These are phyloP conservation scores for Chlamydomonas urium DNA, from an alignment of 139 green algal species.

Conservation along the genomic window DNA sequence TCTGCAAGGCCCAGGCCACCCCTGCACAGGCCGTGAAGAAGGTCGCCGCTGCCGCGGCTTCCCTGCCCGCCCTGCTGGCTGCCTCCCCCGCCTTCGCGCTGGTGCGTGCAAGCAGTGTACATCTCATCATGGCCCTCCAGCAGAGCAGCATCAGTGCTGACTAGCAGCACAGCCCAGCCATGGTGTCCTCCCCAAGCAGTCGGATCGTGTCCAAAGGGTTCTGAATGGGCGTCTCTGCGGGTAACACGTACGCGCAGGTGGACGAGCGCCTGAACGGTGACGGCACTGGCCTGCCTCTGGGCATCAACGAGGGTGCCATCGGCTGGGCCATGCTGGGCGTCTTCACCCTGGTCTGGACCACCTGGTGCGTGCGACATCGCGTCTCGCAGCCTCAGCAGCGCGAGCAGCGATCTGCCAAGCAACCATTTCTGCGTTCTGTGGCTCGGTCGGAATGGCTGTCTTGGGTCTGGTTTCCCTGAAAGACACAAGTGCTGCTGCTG, in stretches of 20 bases:
- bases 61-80: constrained; percentile 37
- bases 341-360: constrained; percentile 45
- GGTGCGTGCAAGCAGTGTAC: constrained; percentile 24
- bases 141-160: not conserved
- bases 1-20: constrained; percentile 31
- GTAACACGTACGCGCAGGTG: constrained; percentile 37
- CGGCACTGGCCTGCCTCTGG: constrained; percentile 55
- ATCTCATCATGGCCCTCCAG: not conserved
- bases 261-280: constrained; percentile 74
- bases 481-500: too few species aligned
- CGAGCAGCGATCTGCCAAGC: too few species aligned
- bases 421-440: not conserved
- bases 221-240: not conserved
- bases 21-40: constrained; percentile 37
- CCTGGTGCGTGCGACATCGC: too few species aligned
- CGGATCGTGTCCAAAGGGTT: not conserved
- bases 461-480: too few species aligned
- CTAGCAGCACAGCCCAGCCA: not conserved
- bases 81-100: constrained; percentile 55
- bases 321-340: constrained; percentile 50
- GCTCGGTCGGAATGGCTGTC: not conserved
- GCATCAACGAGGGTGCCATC: constrained; percentile 56
- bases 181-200: too few species aligned
- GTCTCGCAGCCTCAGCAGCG: too few species aligned
- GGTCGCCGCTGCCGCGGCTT: constrained; percentile 27